Evolutionary conservation across 148 eudicot species (phyloP), one percentile per base, ranked within the genome.

Genomic region (Chenopodium formosanum): DNA sequence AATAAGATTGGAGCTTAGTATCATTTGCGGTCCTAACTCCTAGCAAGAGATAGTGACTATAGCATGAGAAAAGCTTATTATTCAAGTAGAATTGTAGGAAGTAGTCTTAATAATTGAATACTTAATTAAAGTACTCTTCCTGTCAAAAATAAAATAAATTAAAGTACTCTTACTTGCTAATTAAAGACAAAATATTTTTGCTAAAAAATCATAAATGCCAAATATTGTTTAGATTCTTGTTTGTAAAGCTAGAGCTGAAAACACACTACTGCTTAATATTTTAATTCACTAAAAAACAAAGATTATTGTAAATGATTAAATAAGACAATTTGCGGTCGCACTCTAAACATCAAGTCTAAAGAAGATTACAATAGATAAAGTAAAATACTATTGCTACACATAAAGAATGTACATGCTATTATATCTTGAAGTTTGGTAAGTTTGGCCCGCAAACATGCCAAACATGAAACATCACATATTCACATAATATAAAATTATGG

Each of bases 291-390:
- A 1, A 52, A 1, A 52, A 10, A 14, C 25, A 13, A 10, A 52
- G 12, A 13, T 29, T 16, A 11, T 22, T 14, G 31, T 5, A 65
- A 78, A 50, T 47, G 70, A 65, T 46, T 50, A 67, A 19, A 29
- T 46, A 70, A 25, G 62, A 31, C 76, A 71, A 72, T 72, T 80
- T 80, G 82, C n/a, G 17, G 70, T 72, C 82, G 70, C 66, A 56
- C 60, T 80, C 70, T 14, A 31, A 20, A 10, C 23, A 6, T 62
- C 66, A 29, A 16, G 22, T 44, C 17, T 53, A 34, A 52, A 70
- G 22, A 29, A 70, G 25, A n/a, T n/a, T n/a, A 48, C 29, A 62
- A 46, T 37, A 4, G 31, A 25, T 44, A 14, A 48, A 66, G 27
- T 23, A 48, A 11, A 44, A 23, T 46, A 66, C 73, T 68, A 70